phyloP scores from a whole-genome alignment of 2,329 filamentous ascomycete genomes.

The Sarocladium brachiariae region DNA sequence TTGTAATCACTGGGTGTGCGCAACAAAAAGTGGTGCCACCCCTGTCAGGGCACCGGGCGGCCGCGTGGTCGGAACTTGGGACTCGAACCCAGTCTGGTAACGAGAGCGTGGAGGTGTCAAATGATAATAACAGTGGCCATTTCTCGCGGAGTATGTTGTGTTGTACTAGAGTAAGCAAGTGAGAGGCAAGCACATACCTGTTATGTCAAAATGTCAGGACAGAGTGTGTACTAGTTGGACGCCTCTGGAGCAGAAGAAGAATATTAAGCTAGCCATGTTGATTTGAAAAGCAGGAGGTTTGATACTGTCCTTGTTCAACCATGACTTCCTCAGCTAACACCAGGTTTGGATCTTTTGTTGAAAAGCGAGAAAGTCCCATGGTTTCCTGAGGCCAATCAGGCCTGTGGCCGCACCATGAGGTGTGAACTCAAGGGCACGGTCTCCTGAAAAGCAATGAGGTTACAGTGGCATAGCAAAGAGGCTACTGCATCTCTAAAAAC shows the following conservation, averaged over 20 bases:
- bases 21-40: background rate
- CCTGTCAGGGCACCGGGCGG: constrained; percentile 2
- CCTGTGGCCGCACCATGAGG: background rate
- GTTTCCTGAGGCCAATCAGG: background rate
- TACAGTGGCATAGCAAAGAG: constrained; percentile 3
- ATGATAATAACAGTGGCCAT: background rate
- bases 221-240: no score
- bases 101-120: constrained; percentile 2
- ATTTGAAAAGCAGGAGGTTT: no score
- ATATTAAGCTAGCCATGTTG: no score
- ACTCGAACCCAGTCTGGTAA: constrained; percentile 8
- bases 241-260: no score
- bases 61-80: constrained; percentile 7
- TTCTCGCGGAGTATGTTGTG: background rate
- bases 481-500: background rate
- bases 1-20: no score
- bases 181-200: background rate
- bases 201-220: background rate
- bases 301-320: no score
- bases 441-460: background rate
- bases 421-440: background rate
- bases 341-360: no score
- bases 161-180: background rate
- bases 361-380: no score
- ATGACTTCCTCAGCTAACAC: no score